Percentiles rank a stretch among this genome's conserved stretches.
Conservation (phyloP, 768 basidiomycete genomes). For the Rhizopogon rudus region DNA sequence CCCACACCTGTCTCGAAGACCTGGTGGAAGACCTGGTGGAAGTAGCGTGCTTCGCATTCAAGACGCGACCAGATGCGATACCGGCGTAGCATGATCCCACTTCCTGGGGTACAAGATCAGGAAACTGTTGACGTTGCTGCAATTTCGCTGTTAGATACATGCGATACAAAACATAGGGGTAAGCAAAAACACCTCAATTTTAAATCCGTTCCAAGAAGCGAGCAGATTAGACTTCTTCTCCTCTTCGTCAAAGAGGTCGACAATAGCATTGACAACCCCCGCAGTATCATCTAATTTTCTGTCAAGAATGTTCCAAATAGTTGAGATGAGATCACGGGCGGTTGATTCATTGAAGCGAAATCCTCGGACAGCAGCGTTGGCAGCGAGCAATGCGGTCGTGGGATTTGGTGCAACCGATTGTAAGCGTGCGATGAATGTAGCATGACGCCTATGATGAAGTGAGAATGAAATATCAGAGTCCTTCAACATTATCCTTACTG, state of each 20-base stretch:
- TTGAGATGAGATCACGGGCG: constrained; percentile 82
- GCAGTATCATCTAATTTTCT: constrained; percentile 67
- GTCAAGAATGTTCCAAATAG: constrained; percentile 78
- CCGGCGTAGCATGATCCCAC: constrained; percentile 69
- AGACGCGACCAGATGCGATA: constrained; percentile 74
- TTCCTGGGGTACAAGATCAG: constrained; percentile 59
- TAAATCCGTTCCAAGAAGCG: constrained; percentile 78
- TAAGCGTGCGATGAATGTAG: constrained; percentile 60
- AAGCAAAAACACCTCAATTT: constrained; percentile 57
- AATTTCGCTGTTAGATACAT: not conserved
- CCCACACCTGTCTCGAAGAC: constrained; percentile 70
- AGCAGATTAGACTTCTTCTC: constrained; percentile 80
- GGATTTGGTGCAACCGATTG: constrained; percentile 54
- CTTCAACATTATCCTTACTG: constrained; percentile 39
- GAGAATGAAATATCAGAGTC: not conserved
- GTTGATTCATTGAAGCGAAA: constrained; percentile 74
- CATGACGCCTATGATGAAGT: constrained; percentile 49
- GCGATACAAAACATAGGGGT: not conserved
- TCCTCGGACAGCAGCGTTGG: constrained; percentile 72
- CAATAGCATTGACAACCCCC: constrained; percentile 63
- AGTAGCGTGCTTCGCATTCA: constrained; percentile 79
- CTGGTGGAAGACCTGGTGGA: constrained; percentile 49
- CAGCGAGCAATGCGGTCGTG: constrained; percentile 50
- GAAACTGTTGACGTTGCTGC: constrained; percentile 84
- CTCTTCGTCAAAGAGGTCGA: constrained; percentile 77